Percentiles rank a stretch among this genome's conserved stretches.
phyloP scores from a whole-genome alignment of 2,329 filamentous ascomycete genomes.

The Nectriaceae sp. region DNA sequence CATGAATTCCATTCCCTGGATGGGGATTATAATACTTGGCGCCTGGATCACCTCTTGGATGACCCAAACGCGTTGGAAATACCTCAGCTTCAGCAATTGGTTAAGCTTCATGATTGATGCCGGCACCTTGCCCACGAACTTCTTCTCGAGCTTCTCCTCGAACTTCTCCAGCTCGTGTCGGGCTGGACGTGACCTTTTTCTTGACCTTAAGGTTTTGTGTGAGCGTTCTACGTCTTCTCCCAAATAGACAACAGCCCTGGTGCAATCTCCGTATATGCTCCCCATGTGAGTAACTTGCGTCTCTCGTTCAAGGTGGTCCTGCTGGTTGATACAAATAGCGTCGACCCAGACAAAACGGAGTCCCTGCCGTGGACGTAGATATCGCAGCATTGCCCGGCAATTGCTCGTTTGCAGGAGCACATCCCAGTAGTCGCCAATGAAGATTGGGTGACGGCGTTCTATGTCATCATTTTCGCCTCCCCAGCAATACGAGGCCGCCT shows the following conservation, averaged over 20 bases:
- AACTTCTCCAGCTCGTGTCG: neutral
- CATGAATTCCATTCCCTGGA: no score
- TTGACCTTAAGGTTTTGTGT: neutral
- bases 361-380: neutral
- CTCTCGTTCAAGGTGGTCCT: neutral
- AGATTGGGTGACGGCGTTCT: neutral
- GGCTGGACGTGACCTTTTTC: neutral
- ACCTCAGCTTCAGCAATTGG: neutral
- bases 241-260: neutral
- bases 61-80: neutral
- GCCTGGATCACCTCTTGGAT: neutral
- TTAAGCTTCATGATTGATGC: neutral
- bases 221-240: neutral
- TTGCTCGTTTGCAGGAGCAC: neutral
- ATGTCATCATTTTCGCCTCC: neutral
- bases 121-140: neutral
- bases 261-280: neutral
- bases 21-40: neutral
- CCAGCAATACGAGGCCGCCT: neutral
- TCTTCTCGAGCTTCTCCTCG: neutral
- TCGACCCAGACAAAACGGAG: neutral
- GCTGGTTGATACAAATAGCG: neutral
- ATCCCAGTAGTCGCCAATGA: neutral
- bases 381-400: neutral
- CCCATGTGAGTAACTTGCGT: neutral